Percentiles rank a stretch among this genome's conserved stretches.
These are phyloP conservation scores for Isoetes taiwanensis DNA, from an alignment of 75 land plant genomes.

Conservation along the genomic window DNA sequence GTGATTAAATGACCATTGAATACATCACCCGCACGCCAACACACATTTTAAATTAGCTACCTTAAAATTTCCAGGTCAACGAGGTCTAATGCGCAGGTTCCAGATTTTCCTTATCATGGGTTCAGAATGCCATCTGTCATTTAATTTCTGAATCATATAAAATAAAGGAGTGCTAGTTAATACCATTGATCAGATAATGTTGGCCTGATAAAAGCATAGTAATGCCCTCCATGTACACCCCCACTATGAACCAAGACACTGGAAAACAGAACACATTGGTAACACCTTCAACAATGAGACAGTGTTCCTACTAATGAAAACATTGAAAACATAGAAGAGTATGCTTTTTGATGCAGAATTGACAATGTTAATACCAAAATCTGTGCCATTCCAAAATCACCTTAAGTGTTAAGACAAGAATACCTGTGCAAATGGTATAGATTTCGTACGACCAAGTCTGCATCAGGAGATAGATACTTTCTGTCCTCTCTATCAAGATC, in stretches of 20 bases:
- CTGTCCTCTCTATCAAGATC: background rate
- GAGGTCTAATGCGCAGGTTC: too few species aligned
- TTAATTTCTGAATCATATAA: too few species aligned
- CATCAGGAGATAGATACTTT: conserved; percentile 1
- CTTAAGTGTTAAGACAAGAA: too few species aligned
- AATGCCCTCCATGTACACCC: conserved; percentile 8
- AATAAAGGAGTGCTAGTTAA: background rate
- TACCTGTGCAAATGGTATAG: conserved; percentile 5
- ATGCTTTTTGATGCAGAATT: too few species aligned
- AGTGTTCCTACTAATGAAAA: too few species aligned
- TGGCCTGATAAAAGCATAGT: conserved; percentile 6
- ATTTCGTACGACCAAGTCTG: background rate
- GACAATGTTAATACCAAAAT: too few species aligned
- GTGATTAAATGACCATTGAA: too few species aligned
- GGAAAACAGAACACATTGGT: background rate
- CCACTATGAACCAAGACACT: conserved; percentile 7
- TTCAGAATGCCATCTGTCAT: background rate
- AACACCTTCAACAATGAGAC: too few species aligned
- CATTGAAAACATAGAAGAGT: background rate
- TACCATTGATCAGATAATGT: conserved; percentile 8
- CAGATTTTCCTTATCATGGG: background rate
- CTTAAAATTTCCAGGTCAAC: too few species aligned
- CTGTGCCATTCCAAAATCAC: too few species aligned
- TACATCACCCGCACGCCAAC: too few species aligned
- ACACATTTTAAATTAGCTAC: too few species aligned